Evolutionary conservation across 2,329 filamentous ascomycete species (phyloP), one percentile per base, ranked within the genome.

Genomic region (Aspergillus spinulosporus): DNA sequence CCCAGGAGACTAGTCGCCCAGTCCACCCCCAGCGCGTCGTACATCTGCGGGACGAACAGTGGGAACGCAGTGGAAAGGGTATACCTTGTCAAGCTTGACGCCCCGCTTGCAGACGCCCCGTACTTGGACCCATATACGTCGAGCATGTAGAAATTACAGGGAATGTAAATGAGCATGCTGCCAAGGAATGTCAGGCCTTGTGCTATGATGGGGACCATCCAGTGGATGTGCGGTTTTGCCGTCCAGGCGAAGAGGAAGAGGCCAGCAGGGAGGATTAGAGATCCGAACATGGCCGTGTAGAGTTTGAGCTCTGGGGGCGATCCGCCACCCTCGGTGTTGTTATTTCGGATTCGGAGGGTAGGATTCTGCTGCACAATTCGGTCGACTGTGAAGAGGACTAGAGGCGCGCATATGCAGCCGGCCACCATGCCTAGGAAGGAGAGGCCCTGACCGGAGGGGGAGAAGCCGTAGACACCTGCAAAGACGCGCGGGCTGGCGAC

Each of bases 401-500:
- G 2, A 0, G 57, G 57, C 21, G 57, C 87, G 46, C 90, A 69
- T 4, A 91, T 56, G 70, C 89, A 84, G 44, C 90, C 90, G 2
- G 79, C 61, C 45, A 91, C 84, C 84, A 96, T 89, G 54, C 89
- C 90, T 60, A 96, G 88, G 73, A 91, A 96, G 4, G 89, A 85
- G 4, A 96, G 80, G 1, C 90, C 90, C 1, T 84, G 82, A 14
- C 87, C 73, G 51, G 90, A 89, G 1, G 79, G 63, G 14, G 75
- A 82, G 77, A 92, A 89, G 4, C 59, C 58, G 43, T 70, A 71
- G 0, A 63, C 59, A 1, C 74, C 70, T 59, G 87, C 79, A 75
- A 94, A 96, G 47, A 95, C 88, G 44, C 94, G 83, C 0, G 89
- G 87, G 65, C 95, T 95, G 1, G 90, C 89, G 0, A 90, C 92